Conservation (phyloP, 306 rosid genomes). For the Vigna radiata region DNA sequence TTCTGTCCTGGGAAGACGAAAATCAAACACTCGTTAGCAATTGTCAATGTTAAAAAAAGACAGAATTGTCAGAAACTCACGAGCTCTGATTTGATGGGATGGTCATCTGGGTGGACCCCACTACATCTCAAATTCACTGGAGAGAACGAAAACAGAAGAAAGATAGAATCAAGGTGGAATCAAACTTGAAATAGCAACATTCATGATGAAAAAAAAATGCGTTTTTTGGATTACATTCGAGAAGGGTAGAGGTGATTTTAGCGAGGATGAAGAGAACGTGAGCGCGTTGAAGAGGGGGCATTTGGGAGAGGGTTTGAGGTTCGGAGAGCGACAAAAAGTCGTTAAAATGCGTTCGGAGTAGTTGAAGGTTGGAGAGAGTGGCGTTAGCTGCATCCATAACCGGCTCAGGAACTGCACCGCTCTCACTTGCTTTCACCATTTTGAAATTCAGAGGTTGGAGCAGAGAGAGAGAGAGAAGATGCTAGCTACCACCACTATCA, state of each 20-base stretch:
- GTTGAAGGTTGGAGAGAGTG: constrained; percentile 59
- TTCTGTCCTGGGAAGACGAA: constrained; percentile 70
- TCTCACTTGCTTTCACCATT: constrained; percentile 61
- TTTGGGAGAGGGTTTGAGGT: constrained; percentile 64
- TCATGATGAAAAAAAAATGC: background rate
- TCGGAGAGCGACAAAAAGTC: constrained; percentile 67
- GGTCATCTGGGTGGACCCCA: constrained; percentile 80
- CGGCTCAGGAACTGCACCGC: constrained; percentile 65
- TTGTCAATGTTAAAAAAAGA: background rate
- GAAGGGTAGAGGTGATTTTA: constrained; percentile 71
- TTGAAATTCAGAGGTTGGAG: background rate
- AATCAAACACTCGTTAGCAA: constrained; percentile 21
- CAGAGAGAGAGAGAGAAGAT: background rate
- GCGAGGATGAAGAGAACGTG: constrained; percentile 71
- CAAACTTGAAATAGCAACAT: background rate
- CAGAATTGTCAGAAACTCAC: constrained; percentile 54
- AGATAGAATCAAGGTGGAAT: constrained; percentile 8
- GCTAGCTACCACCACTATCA: background rate
- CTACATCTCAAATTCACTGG: constrained; percentile 82
- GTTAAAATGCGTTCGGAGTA: constrained; percentile 54
- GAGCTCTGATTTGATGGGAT: constrained; percentile 80
- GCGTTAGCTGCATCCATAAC: constrained; percentile 66
- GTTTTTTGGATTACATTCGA: constrained; percentile 53
- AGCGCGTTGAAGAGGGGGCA: constrained; percentile 89
- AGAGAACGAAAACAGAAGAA: constrained; percentile 30